Conservation (phyloP, 2,329 filamentous ascomycete species). For the Bipolaris oryzae region DNA sequence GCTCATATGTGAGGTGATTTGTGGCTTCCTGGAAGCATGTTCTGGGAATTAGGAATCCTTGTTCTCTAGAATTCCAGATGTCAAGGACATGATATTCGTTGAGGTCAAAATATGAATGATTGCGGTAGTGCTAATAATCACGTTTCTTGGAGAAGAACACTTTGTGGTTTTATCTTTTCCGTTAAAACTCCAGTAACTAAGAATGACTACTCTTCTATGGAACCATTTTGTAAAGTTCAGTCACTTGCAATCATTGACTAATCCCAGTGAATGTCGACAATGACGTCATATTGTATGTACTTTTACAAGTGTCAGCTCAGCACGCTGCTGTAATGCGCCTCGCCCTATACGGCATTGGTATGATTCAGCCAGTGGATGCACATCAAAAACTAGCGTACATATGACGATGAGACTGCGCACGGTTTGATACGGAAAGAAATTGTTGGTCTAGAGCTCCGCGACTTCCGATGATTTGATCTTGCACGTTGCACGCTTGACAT, state of each 20-base stretch:
- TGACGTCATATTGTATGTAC: constrained; percentile 3
- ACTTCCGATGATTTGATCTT: constrained; percentile 30
- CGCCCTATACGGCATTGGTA: not conserved
- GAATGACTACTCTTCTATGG: not conserved
- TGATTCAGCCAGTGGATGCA: not conserved
- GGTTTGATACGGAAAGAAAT: not conserved
- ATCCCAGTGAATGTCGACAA: not conserved
- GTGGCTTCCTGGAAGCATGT: too few relatives aligned
- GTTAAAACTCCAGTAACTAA: too few relatives aligned
- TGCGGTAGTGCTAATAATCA: too few relatives aligned
- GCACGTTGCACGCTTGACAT: not conserved
- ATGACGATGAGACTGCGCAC: constrained; percentile 20
- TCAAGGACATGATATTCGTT: too few relatives aligned
- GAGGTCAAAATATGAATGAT: too few relatives aligned
- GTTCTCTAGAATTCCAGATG: too few relatives aligned
- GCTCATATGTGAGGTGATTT: too few relatives aligned
- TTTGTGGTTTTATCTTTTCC: not conserved
- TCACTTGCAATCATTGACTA: not conserved
- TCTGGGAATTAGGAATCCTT: too few relatives aligned
- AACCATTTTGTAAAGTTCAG: not conserved
- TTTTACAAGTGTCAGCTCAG: not conserved
- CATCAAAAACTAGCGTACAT: not conserved
- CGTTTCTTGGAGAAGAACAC: not conserved
- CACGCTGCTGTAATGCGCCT: not conserved
- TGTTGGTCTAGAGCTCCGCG: constrained; percentile 15